These are phyloP conservation scores for Citrus cavaleriei DNA, from an alignment of 345 rosid genomes.

Conservation along the genomic window DNA sequence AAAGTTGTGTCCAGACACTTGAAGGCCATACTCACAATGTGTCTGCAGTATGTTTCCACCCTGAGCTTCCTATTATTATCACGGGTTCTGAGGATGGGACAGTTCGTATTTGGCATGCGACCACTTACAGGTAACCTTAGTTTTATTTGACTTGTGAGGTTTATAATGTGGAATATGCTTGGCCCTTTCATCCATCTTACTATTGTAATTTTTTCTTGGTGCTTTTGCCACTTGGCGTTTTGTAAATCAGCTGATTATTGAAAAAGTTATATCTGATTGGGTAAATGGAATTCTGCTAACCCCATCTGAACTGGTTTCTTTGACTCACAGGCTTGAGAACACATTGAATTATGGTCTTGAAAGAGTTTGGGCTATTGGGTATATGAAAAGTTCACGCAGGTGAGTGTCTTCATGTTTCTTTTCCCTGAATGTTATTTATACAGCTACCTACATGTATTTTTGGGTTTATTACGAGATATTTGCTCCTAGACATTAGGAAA, in stretches of 20 bases:
- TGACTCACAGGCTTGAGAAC: slow-evolving; percentile 66
- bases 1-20: slow-evolving; percentile 88
- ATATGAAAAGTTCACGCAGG: slow-evolving; percentile 89
- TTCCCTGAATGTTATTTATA: not conserved
- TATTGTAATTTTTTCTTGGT: not conserved
- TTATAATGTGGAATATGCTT: not conserved
- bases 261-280: not conserved
- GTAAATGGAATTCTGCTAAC: not conserved
- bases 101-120: slow-evolving; percentile 88
- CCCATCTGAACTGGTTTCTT: not conserved
- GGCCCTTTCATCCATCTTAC: not conserved
- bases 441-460: not conserved
- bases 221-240: not conserved
- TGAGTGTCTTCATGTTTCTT: slow-evolving; percentile 26
- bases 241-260: not conserved
- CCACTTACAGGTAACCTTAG: slow-evolving; percentile 67
- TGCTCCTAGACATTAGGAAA: not conserved
- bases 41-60: slow-evolving; percentile 93
- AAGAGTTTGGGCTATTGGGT: slow-evolving; percentile 97
- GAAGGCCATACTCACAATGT: slow-evolving; percentile 94
- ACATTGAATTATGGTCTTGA: slow-evolving; percentile 90
- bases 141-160: not conserved
- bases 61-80: slow-evolving; percentile 86
- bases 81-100: slow-evolving; percentile 99
- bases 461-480: not conserved